Percentiles rank a stretch among this genome's conserved stretches.
These are phyloP conservation scores for Aspergillus kassunensis DNA, from an alignment of 495 filamentous ascomycete genomes.

Conservation along the genomic window DNA sequence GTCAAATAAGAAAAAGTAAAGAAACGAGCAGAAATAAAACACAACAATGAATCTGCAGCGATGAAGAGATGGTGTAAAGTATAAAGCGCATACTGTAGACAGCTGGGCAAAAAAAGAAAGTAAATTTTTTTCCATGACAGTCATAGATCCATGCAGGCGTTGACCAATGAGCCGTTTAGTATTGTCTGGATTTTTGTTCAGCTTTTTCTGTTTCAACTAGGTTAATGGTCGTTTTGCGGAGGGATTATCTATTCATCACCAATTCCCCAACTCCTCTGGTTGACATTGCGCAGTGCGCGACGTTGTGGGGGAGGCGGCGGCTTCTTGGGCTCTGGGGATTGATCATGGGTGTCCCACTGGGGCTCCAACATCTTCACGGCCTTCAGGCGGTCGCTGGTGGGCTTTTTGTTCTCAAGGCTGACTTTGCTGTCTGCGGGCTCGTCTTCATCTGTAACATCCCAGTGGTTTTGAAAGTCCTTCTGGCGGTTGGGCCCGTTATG, in stretches of 20 bases:
- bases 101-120: no score
- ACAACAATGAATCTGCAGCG: background rate
- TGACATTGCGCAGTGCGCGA: constrained; percentile 15
- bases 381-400: constrained; percentile 32
- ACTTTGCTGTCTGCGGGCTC: constrained; percentile 41
- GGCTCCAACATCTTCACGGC: constrained; percentile 60
- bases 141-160: no score
- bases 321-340: constrained; percentile 48
- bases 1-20: background rate
- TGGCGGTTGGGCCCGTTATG: constrained; percentile 62
- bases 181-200: no score
- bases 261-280: constrained; percentile 19
- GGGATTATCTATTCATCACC: constrained; percentile 10
- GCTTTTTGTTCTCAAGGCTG: constrained; percentile 53
- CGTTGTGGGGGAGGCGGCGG: constrained; percentile 19
- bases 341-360: constrained; percentile 60
- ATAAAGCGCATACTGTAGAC: no score
- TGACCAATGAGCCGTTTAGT: no score
- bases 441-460: constrained; percentile 57
- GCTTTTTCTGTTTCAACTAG: no score
- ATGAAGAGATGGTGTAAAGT: no score
- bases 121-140: no score
- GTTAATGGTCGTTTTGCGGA: no score
- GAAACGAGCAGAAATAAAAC: background rate
- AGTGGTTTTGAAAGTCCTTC: constrained; percentile 73